Evolutionary conservation across 1,139 yeast genomes (phyloP).

Genomic region (Kluyveromyces sp.): DNA sequence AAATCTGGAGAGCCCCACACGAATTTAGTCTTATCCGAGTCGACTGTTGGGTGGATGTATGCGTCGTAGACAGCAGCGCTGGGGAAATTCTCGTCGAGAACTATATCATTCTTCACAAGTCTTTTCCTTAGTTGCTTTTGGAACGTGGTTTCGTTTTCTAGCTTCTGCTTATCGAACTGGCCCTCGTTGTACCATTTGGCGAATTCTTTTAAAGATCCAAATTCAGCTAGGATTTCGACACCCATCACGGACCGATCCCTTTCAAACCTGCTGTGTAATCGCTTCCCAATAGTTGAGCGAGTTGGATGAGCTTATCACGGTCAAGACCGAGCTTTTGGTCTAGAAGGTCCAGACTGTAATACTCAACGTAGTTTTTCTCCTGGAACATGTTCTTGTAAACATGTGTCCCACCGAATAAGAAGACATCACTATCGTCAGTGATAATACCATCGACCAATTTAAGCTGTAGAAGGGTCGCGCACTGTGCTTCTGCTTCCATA

Average conservation of each 20-base stretch:
- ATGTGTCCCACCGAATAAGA: conserved; percentile 80
- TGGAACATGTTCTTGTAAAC: conserved; percentile 92
- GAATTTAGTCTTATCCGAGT: conserved; percentile 65
- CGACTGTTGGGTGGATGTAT: conserved; percentile 74
- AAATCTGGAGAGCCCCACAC: conserved; percentile 88
- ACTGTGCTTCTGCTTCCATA: conserved; percentile 98
- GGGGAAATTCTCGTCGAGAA: conserved; percentile 60
- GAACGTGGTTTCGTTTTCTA: conserved; percentile 40
- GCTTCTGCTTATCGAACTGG: conserved; percentile 33
- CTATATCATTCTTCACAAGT: conserved; percentile 39
- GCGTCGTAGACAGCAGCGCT: conserved; percentile 63
- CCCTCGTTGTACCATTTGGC: conserved; percentile 45
- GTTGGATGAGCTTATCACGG: conserved; percentile 56
- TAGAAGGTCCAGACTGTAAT: conserved; percentile 59
- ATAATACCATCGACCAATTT: conserved; percentile 88
- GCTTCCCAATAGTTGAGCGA: conserved; percentile 81
- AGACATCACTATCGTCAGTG: conserved; percentile 97
- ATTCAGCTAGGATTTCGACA: conserved; percentile 88
- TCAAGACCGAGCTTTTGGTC: conserved; percentile 56
- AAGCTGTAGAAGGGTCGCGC: conserved; percentile 64
- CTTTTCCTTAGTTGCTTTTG: conserved; percentile 54
- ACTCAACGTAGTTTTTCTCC: conserved; percentile 87
- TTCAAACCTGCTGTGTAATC: conserved; percentile 90
- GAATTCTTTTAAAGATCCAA: conserved; percentile 43
- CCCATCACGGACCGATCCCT: conserved; percentile 89